phyloP scores from a whole-genome alignment of 2,329 filamentous ascomycete genomes.

The Calonectria ilicicola region DNA sequence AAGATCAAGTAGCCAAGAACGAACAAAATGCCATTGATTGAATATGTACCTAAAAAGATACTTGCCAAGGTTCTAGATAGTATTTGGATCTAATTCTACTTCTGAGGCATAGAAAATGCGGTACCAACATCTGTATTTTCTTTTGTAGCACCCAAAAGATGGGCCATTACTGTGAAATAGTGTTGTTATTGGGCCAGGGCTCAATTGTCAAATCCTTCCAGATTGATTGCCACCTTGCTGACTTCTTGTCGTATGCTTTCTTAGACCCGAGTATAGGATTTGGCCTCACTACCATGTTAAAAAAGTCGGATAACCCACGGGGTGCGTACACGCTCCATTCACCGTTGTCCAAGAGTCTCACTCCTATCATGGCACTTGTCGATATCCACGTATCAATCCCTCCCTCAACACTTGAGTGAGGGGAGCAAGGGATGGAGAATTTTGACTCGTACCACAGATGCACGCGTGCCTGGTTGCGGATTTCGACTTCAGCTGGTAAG shows the following conservation, averaged over 20 bases:
- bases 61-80: no score
- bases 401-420: constrained; percentile 45
- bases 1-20: not conserved
- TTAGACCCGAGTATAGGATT: constrained; percentile 44
- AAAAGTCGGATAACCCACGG: constrained; percentile 50
- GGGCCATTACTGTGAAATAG: not conserved
- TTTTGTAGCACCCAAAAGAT: not conserved
- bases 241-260: constrained; percentile 47
- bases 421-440: constrained; percentile 46
- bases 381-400: constrained; percentile 51
- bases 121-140: no score
- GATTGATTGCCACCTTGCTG: constrained; percentile 44
- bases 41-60: no score
- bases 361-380: constrained; percentile 49
- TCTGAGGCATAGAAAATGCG: not conserved
- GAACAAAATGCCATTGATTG: no score
- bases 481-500: constrained; percentile 48
- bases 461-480: constrained; percentile 53
- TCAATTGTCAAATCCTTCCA: constrained; percentile 42
- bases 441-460: constrained; percentile 52
- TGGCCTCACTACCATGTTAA: constrained; percentile 48
- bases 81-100: no score
- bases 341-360: constrained; percentile 38
- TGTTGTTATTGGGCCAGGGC: not conserved
- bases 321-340: constrained; percentile 51